phyloP scores from a whole-genome alignment of 345 rosid genomes.

The Streptanthus diversifolius region DNA sequence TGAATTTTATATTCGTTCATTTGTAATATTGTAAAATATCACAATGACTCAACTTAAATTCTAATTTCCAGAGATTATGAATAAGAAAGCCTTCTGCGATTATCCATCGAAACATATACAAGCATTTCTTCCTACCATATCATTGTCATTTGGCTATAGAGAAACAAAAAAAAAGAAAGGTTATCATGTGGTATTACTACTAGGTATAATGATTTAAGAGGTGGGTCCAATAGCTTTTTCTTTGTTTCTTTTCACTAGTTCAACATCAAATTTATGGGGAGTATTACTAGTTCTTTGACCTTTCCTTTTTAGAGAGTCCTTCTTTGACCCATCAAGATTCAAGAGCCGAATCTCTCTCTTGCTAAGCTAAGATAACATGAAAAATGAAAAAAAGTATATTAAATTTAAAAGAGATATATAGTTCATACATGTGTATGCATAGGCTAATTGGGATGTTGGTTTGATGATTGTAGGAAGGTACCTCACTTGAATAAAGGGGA shows the following conservation, averaged over 20 bases:
- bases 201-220: slow-evolving; percentile 35
- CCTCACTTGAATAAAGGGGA: slow-evolving; percentile 34
- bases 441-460: slow-evolving; percentile 23
- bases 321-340: slow-evolving; percentile 39
- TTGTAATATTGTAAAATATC: no score
- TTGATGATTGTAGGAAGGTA: slow-evolving; percentile 35
- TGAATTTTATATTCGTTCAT: no score
- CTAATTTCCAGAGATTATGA: no score
- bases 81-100: no score
- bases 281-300: slow-evolving; percentile 42
- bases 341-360: slow-evolving; percentile 30
- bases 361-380: slow-evolving; percentile 26
- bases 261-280: slow-evolving; percentile 42
- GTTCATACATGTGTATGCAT: slow-evolving; percentile 19
- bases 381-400: background rate
- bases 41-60: no score
- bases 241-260: slow-evolving; percentile 38
- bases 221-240: slow-evolving; percentile 40
- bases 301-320: slow-evolving; percentile 37
- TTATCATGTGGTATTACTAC: slow-evolving; percentile 28
- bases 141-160: slow-evolving; percentile 11
- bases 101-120: no score
- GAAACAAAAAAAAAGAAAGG: background rate
- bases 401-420: background rate
- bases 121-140: background rate